phyloP scores from a whole-genome alignment of 106 monocot genomes.

The Dendrobium catenatum region DNA sequence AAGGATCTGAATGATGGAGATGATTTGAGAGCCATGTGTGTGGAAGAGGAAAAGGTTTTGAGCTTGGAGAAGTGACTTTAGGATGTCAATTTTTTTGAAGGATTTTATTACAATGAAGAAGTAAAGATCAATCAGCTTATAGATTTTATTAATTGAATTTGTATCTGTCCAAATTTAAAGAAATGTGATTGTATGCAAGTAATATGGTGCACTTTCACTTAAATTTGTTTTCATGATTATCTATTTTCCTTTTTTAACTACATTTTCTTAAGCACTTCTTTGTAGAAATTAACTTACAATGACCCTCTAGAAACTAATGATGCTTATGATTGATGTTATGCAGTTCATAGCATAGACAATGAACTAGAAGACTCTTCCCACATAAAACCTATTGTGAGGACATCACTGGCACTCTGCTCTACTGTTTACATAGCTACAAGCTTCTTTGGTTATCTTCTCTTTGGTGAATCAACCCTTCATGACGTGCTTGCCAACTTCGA shows the following conservation, averaged over 20 bases:
- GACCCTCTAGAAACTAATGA: background rate
- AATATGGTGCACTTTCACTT: background rate
- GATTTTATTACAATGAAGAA: background rate
- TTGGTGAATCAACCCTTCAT: slow-evolving; percentile 78
- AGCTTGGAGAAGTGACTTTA: no score
- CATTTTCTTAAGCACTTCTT: background rate
- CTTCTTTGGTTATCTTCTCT: slow-evolving; percentile 86
- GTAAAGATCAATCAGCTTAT: background rate
- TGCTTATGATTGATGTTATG: background rate
- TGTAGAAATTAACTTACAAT: background rate
- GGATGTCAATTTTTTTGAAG: no score
- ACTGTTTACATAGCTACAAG: slow-evolving; percentile 77
- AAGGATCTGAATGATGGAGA: no score
- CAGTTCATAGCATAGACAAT: slow-evolving; percentile 90
- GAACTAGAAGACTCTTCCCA: slow-evolving; percentile 74
- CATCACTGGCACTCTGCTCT: slow-evolving; percentile 73
- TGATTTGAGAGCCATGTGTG: no score
- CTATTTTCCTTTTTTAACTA: no score
- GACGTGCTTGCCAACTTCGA: slow-evolving; percentile 96
- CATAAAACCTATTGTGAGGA: slow-evolving; percentile 62
- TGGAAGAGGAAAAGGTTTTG: no score
- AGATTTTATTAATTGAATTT: background rate
- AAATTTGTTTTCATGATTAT: no score
- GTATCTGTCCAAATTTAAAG: background rate
- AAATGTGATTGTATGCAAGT: background rate